Base-by-base conservation (phyloP, 148 eudicot species). In the Rhododendron henanense region DNA sequence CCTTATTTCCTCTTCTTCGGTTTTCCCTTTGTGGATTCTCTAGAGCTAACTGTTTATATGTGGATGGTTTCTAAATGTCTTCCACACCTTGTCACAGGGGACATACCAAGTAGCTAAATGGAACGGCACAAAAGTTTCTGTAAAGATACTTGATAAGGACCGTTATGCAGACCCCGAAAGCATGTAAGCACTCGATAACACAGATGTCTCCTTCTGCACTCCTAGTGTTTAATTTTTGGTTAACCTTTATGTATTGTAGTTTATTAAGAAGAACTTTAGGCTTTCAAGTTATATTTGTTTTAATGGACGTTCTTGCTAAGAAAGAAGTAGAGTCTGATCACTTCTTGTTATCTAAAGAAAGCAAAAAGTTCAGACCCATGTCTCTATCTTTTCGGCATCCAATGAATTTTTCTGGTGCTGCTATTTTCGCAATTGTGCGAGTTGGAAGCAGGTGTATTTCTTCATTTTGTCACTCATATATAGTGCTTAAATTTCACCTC, bases 121-220 rank as follows among this genome's bases (percentile, higher is more conserved):
- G 99, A 95, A 97, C 82, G 99, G 99, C 82, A 94, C 98, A 88
- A 97, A 91, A 92, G 99, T 97, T 89, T 91, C 98, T 79, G 99
- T 94, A 73, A 97, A 97, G 92, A 97, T 97, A 93, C 96, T 97
- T 81, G 96, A 97, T 88, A 97, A 94, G 90, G 99, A 95, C 87
- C 91, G 98, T 89, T 90, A 93, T 85, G 90, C 98, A 83, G 94
- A 95, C 90, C 98, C 98, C 81, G 98, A 97, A 84, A 84, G 93
- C 93, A 94, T 97, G 99, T 97, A 94, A 65, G 91, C 79, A 23
- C 59, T 59, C 37, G 41, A 15, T 28, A 15, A 31, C 63, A 73
- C 25, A 74, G 8, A 59, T 23, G 23, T 63, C 69, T 82, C n/a
- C 48, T 77, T 82, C 47, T 3, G 21, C 59, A 6, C n/a, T 9